Evolutionary conservation across 2,329 filamentous ascomycete genomes (phyloP).

Genomic region (Cladosporium sp.): DNA sequence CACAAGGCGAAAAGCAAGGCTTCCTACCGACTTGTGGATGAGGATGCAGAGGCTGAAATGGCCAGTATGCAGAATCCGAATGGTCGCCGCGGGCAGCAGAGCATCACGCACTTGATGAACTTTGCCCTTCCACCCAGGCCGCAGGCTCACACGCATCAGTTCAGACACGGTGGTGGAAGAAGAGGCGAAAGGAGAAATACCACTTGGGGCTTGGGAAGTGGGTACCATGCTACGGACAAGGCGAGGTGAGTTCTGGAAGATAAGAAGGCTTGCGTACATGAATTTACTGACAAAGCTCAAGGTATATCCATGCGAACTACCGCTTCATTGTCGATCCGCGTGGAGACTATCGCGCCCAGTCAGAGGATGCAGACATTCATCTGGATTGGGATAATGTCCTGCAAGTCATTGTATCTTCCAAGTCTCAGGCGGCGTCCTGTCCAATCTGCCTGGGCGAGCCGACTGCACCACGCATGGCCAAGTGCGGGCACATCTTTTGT

Average conservation of each 20-base stretch:
- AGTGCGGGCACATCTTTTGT: conserved; percentile 96
- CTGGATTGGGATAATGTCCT: conserved; percentile 88
- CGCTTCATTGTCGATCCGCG: conserved; percentile 89
- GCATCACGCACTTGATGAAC: conserved; percentile 94
- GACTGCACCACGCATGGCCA: conserved; percentile 93
- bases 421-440: conserved; percentile 85
- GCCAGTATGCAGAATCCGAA: conserved; percentile 40
- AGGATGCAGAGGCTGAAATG: conserved; percentile 79
- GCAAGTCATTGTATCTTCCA: conserved; percentile 85
- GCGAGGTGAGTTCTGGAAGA: conserved; percentile 60
- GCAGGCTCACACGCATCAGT: conserved; percentile 54
- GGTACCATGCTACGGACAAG: conserved; percentile 88
- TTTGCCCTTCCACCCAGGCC: conserved; percentile 79
- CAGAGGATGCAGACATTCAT: conserved; percentile 81
- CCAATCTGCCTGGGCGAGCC: conserved; percentile 93
- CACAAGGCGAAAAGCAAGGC: conserved; percentile 75
- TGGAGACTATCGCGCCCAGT: conserved; percentile 76
- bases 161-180: conserved; percentile 47
- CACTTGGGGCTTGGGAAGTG: conserved; percentile 82
- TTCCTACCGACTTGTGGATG: conserved; percentile 67
- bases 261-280: not conserved
- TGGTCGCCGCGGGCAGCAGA: conserved; percentile 84
- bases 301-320: conserved; percentile 94
- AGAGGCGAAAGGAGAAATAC: conserved; percentile 63
- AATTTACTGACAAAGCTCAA: conserved; percentile 35